A percentile compares a stretch with the other conserved stretches of the same genome.
phyloP scores from a whole-genome alignment of 73 alveolate genomes.

The Paramecium primaurelia region DNA sequence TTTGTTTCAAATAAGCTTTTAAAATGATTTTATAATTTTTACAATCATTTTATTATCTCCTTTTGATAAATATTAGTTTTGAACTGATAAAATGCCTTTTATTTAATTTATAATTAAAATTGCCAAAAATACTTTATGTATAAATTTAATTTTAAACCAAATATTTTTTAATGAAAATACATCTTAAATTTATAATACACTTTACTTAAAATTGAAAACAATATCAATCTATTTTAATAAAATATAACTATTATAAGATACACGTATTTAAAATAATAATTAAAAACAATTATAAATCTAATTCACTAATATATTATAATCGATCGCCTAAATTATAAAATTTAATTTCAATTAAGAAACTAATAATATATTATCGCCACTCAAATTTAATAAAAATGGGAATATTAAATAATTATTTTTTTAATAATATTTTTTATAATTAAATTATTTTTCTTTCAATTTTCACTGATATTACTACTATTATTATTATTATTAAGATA shows the following conservation, averaged over 20 bases:
- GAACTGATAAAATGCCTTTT: not conserved
- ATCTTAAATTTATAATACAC: too few species aligned
- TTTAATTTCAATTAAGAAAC: too few species aligned
- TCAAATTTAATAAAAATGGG: not conserved
- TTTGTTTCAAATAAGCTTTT: not conserved
- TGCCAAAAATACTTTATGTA: not conserved
- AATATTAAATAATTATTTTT: not conserved
- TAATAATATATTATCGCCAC: not conserved
- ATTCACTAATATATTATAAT: too few species aligned
- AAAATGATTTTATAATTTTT: not conserved
- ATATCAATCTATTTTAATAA: too few species aligned
- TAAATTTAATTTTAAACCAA: not conserved
- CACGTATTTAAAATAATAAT: too few species aligned
- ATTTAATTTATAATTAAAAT: not conserved
- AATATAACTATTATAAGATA: too few species aligned
- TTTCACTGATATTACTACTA: not conserved
- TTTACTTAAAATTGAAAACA: too few species aligned
- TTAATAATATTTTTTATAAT: not conserved
- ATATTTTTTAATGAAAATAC: too few species aligned
- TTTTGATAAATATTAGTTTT: not conserved
- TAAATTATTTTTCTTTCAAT: not conserved
- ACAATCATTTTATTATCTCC: not conserved
- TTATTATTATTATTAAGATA: not conserved
- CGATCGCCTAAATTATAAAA: too few species aligned
- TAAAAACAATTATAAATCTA: too few species aligned